A percentile compares a stretch with the other conserved stretches of the same genome.
phyloP scores from a whole-genome alignment of 768 basidiomycete species.

The Lyophyllum atratum region DNA sequence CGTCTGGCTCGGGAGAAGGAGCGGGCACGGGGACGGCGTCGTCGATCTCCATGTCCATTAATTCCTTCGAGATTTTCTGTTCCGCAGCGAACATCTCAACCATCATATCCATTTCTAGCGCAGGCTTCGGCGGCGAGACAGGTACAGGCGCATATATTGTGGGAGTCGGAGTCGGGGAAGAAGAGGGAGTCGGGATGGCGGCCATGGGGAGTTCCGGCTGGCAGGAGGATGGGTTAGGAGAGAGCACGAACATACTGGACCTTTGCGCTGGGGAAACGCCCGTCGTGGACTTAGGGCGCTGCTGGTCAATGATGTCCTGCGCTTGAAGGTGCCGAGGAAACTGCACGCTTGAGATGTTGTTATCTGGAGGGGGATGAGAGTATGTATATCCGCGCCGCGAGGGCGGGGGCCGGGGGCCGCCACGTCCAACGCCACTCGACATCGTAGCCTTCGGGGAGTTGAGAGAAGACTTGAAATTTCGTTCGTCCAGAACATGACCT shows the following conservation, averaged over 20 bases:
- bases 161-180: constrained; percentile 16
- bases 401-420: constrained; percentile 32
- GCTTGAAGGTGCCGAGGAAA: constrained; percentile 17
- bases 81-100: background rate
- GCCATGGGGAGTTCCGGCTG: constrained; percentile 12
- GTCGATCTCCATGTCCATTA: background rate
- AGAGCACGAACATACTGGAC: constrained; percentile 18
- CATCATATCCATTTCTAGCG: constrained; percentile 9
- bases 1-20: background rate
- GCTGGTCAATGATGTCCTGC: constrained; percentile 14
- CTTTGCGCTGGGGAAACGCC: constrained; percentile 17
- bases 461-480: constrained; percentile 7
- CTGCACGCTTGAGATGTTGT: constrained; percentile 15
- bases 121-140: constrained; percentile 8
- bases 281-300: constrained; percentile 11
- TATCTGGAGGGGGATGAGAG: constrained; percentile 20
- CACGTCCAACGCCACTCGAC: constrained; percentile 22
- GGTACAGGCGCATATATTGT: constrained; percentile 17
- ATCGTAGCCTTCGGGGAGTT: constrained; percentile 24
- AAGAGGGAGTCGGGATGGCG: constrained; percentile 2
- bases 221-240: constrained; percentile 12
- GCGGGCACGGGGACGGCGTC: background rate
- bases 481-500: constrained; percentile 5
- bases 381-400: constrained; percentile 41
- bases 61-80: background rate